A percentile compares a stretch with the other conserved stretches of the same genome.
Conservation (phyloP, 2,329 filamentous ascomycete genomes). For the Curvularia eragrostidis region DNA sequence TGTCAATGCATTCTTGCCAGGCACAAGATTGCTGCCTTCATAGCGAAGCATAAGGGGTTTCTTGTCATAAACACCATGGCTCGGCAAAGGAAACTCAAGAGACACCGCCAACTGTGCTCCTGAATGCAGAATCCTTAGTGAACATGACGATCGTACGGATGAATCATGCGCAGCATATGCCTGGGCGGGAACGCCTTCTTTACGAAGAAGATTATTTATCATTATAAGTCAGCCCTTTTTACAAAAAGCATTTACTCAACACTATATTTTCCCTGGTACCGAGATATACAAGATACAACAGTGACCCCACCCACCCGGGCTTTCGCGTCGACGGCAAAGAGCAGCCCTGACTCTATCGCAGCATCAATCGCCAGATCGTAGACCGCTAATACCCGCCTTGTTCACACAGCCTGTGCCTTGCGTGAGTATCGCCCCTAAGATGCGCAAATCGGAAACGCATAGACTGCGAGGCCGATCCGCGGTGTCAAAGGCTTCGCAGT, state of each 20-base stretch:
- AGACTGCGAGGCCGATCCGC: not conserved
- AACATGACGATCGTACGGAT: not conserved
- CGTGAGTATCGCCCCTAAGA: slow-evolving; percentile 7
- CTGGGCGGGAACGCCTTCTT: slow-evolving; percentile 2
- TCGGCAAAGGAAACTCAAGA: not conserved
- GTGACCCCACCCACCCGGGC: slow-evolving; percentile 13
- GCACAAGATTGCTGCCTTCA: slow-evolving; percentile 8
- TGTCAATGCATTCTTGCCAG: not conserved
- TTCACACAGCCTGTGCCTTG: slow-evolving; percentile 6
- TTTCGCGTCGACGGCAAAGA: slow-evolving; percentile 10
- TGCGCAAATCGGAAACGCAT: not conserved
- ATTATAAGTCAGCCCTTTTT: not conserved
- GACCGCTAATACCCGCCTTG: slow-evolving; percentile 1
- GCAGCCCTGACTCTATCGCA: slow-evolving; percentile 12
- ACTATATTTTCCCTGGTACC: slow-evolving; percentile 3
- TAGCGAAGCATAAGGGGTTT: not conserved
- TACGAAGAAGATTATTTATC: slow-evolving; percentile 1
- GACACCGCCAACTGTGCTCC: not conserved
- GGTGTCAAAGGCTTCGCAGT: not conserved
- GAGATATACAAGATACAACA: slow-evolving; percentile 3
- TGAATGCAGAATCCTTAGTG: slow-evolving; percentile 3
- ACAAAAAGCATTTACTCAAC: slow-evolving; percentile 2
- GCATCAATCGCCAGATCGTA: slow-evolving; percentile 2
- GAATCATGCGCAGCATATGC: slow-evolving; percentile 4
- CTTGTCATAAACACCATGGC: not conserved